Percentiles rank a stretch among this genome's conserved stretches.
phyloP scores from a whole-genome alignment of 306 rosid species.

The Mimosa pudica region DNA sequence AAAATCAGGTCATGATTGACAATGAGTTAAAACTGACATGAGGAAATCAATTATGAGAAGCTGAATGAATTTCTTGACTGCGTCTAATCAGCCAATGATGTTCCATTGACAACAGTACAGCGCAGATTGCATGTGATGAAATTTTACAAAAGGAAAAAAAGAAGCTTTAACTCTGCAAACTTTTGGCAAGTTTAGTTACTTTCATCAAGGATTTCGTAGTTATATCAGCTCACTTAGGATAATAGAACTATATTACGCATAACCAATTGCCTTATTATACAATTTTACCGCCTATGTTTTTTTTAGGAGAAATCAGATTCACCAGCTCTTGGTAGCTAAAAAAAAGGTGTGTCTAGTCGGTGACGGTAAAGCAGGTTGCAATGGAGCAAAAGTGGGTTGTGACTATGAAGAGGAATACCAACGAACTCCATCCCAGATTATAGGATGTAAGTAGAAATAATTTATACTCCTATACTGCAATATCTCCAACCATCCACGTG shows the following conservation, averaged over 20 bases:
- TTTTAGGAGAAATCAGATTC: not conserved
- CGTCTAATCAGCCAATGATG: not conserved
- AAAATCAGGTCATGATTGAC: constrained; percentile 8
- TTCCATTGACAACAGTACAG: constrained; percentile 10
- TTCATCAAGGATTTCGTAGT: not conserved
- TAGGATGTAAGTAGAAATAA: constrained; percentile 12
- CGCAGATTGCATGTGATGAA: constrained; percentile 6
- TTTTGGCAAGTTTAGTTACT: constrained; percentile 11
- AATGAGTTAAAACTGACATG: constrained; percentile 3
- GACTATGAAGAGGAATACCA: constrained; percentile 2
- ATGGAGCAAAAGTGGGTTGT: not conserved
- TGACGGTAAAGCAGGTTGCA: not conserved
- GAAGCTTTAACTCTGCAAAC: constrained; percentile 9
- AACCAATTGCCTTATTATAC: not conserved
- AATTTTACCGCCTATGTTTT: not conserved
- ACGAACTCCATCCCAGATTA: not conserved
- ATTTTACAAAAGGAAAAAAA: not conserved
- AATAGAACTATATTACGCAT: not conserved
- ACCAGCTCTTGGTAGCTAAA: not conserved
- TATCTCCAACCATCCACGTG: not conserved
- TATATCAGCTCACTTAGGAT: not conserved
- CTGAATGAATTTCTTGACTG: not conserved
- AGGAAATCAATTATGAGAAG: not conserved
- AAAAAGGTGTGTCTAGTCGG: no score
- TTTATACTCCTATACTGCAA: not conserved